Evolutionary conservation across 176 grass and related monocot species (phyloP), one percentile per base, ranked within the genome.

Genomic region (Secale cereale): DNA sequence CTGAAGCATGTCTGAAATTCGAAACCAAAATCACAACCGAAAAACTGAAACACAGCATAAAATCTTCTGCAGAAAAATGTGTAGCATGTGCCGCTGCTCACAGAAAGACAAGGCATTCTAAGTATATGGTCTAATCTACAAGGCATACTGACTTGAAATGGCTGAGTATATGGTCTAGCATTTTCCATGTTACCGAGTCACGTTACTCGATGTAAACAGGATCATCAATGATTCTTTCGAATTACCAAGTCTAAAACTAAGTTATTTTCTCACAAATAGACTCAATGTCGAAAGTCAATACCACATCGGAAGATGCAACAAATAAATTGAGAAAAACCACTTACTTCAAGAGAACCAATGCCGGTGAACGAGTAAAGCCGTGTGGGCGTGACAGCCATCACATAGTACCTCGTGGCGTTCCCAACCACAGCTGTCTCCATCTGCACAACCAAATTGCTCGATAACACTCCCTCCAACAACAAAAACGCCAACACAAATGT

Each of bases 311-410:
- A 75, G 41, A 43, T 26, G n/a, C 10, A 87, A 64, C 75, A 32
- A 12, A 67, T 65, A 19, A 84, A 76, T n/a, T 68, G 62, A 70
- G 31, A 68, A 70, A 77, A 4, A 14, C 41, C 8, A 74, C 96
- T 86, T 69, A 98, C 96, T 93, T 98, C 96, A 61, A 98, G 85
- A 39, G 96, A 89, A 74, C 96, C 96, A 43, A 95, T 92, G 64
- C 96, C 96, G 2, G 96, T 98, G 83, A 98, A 98, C 7, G 96
- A 98, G 88, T 98, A 98, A 16, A 98, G 84, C 48, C 96, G 81
- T 2, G 96, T 95, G 0, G 96, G 82, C 0, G 93, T 98, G 73
- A 98, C 96, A 56, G 96, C 91, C 96, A 98, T 98, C 15, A 98
- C 88, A 87, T 98, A 98, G 86, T 81, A 98, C 65, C 96, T 91